These are phyloP conservation scores for Coniochaeta sp. DNA, from an alignment of 2,329 filamentous ascomycete genomes.

Conservation along the genomic window DNA sequence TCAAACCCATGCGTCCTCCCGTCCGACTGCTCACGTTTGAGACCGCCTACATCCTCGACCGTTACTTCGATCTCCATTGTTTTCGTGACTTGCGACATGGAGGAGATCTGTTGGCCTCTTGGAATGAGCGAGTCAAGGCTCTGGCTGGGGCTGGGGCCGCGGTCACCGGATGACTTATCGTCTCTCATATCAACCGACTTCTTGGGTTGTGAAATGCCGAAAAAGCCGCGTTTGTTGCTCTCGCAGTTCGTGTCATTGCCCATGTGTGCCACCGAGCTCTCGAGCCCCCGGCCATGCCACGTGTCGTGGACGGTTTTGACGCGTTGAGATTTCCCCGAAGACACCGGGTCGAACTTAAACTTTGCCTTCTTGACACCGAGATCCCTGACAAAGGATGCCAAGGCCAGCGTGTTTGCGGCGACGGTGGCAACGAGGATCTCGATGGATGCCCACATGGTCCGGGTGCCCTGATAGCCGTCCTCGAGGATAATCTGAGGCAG, in stretches of 20 bases:
- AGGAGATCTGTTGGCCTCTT: background rate
- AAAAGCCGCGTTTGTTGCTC: background rate
- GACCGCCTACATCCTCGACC: background rate
- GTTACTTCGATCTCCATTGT: conserved; percentile 16
- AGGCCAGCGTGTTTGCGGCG: conserved; percentile 79
- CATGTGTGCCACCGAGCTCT: background rate
- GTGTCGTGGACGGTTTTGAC: background rate
- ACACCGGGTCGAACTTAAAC: conserved; percentile 56
- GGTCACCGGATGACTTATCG: background rate
- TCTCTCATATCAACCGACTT: background rate
- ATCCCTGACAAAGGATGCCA: conserved; percentile 88
- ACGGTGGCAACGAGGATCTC: conserved; percentile 84
- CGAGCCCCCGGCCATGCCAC: background rate
- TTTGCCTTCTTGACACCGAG: conserved; percentile 83
- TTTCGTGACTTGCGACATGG: conserved; percentile 9
- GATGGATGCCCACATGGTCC: conserved; percentile 80
- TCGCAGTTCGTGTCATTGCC: background rate
- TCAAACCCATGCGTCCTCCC: background rate
- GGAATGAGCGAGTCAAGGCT: conserved; percentile 17
- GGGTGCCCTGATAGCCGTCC: conserved; percentile 72
- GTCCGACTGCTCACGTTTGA: background rate
- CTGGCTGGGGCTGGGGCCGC: conserved; percentile 3
- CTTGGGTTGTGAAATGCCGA: background rate
- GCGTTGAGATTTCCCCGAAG: background rate
- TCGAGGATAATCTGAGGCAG: conserved; percentile 65